These are phyloP conservation scores for Heliosperma pusillum DNA, from an alignment of 148 eudicot species.

Conservation along the genomic window DNA sequence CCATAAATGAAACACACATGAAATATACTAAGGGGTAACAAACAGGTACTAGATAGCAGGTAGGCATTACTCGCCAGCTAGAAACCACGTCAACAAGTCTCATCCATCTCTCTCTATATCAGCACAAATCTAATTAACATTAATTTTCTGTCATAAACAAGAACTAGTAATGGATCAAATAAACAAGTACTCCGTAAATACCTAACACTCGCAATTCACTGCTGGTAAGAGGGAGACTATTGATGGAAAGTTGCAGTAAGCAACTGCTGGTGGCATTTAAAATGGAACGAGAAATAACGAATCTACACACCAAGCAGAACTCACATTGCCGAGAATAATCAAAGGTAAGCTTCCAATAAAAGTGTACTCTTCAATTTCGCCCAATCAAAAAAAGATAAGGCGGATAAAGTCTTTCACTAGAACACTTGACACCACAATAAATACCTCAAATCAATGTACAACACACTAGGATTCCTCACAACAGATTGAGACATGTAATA, in stretches of 20 bases:
- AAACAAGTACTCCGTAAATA: neutral
- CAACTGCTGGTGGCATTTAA: too few species aligned
- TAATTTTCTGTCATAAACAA: neutral
- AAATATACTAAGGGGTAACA: neutral
- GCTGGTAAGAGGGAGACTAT: too few species aligned
- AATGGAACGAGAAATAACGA: neutral
- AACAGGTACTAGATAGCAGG: neutral
- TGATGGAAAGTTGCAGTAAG: too few species aligned
- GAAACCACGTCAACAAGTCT: neutral
- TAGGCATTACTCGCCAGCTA: neutral
- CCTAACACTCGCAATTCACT: too few species aligned
- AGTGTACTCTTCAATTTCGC: neutral
- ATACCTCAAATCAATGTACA: neutral
- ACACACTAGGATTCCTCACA: neutral
- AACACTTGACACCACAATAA: neutral
- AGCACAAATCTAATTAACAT: neutral
- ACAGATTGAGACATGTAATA: neutral
- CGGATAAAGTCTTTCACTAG: neutral
- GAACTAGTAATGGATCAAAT: neutral
- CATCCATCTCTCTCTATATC: too few species aligned
- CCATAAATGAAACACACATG: neutral
- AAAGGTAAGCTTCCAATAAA: too few species aligned
- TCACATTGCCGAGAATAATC: neutral
- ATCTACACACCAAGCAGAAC: neutral
- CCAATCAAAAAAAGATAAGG: neutral